phyloP scores from a whole-genome alignment of 2,329 filamentous ascomycete species.

The Colletotrichum liaoningense region DNA sequence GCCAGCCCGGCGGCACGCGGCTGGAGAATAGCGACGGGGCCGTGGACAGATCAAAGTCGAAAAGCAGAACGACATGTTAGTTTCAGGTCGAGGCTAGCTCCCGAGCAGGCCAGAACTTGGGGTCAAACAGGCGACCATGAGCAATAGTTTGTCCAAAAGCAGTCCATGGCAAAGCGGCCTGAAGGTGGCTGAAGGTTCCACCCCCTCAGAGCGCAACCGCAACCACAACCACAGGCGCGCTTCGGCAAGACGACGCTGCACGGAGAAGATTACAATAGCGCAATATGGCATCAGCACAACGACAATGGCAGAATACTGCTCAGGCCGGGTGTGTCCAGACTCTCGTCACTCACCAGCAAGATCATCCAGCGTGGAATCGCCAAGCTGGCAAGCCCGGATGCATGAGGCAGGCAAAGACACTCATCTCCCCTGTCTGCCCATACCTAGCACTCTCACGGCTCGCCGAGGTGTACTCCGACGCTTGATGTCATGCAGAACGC shows the following conservation, averaged over 20 bases:
- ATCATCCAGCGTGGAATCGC: conserved; percentile 21
- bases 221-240: conserved; percentile 23
- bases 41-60: conserved; percentile 30
- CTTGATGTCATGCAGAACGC: conserved; percentile 33
- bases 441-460: not conserved
- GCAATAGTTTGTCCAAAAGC: conserved; percentile 19
- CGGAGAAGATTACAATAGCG: conserved; percentile 24
- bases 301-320: conserved; percentile 30
- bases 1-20: conserved; percentile 18
- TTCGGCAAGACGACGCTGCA: conserved; percentile 32
- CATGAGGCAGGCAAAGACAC: conserved; percentile 34
- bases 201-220: conserved; percentile 25
- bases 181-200: conserved; percentile 31
- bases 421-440: conserved; percentile 28
- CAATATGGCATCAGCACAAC: conserved; percentile 33
- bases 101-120: conserved; percentile 27
- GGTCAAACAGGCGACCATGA: conserved; percentile 26
- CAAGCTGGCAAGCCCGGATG: conserved; percentile 35
- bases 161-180: conserved; percentile 29
- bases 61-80: conserved; percentile 26
- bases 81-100: conserved; percentile 34
- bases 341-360: conserved; percentile 3
- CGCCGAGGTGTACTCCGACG: conserved; percentile 25
- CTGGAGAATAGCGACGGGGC: conserved; percentile 26
- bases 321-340: conserved; percentile 18